A percentile compares a stretch with the other conserved stretches of the same genome.
These are phyloP conservation scores for Aureobasidium lini DNA, from an alignment of 2,329 filamentous ascomycete genomes.

Conservation along the genomic window DNA sequence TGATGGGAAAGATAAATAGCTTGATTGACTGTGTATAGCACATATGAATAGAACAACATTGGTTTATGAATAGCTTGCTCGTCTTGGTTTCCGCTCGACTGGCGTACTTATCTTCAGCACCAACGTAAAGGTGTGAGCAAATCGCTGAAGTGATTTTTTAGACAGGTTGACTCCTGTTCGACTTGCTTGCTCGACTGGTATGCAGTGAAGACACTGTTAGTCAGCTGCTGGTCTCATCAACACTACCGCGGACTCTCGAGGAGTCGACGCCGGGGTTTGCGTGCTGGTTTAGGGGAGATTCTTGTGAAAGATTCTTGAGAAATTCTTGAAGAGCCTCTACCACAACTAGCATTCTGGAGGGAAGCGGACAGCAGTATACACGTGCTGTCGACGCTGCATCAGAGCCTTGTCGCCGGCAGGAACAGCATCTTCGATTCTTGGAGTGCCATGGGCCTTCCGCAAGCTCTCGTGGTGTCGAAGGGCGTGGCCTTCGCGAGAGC, in stretches of 20 bases:
- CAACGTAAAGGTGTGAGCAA: slow-evolving; percentile 11
- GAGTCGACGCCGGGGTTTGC: not conserved
- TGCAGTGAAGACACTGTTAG: not conserved
- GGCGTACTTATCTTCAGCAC: slow-evolving; percentile 11
- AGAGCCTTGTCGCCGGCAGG: not conserved
- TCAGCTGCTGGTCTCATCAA: not conserved
- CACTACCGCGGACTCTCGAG: not conserved
- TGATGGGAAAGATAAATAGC: not conserved
- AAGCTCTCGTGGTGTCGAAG: not conserved
- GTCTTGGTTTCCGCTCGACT: slow-evolving; percentile 11
- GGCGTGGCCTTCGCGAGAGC: not conserved
- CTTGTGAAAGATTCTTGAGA: not conserved
- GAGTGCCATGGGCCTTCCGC: not conserved
- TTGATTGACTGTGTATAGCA: too few species aligned
- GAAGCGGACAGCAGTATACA: not conserved
- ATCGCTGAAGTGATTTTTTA: slow-evolving; percentile 11
- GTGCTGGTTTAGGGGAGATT: not conserved
- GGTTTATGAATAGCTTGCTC: not conserved
- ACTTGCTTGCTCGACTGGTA: not conserved
- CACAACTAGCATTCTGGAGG: not conserved
- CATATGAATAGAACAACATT: too few species aligned
- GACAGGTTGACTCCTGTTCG: slow-evolving; percentile 8
- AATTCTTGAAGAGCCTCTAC: not conserved
- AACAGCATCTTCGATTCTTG: not conserved
- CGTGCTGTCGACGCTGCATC: not conserved